Percentiles rank a stretch among this genome's conserved stretches.
Evolutionary conservation across 176 grass and related monocot species (phyloP).

Genomic region (Phyllostachys edulis): DNA sequence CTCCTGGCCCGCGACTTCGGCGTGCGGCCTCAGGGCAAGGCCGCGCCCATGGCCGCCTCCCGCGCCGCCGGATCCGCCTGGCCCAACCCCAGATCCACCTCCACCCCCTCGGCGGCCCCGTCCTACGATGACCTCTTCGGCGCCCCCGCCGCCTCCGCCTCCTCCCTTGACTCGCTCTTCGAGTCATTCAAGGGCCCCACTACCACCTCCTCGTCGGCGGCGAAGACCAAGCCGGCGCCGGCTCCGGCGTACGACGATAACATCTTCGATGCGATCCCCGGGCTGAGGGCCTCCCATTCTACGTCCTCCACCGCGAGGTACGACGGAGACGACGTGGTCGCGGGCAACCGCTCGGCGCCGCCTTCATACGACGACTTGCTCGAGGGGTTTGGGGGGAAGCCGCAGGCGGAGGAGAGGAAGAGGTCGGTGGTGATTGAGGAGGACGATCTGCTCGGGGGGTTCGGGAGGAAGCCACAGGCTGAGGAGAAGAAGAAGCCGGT

Average conservation of each 20-base stretch:
- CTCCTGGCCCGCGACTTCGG: slow-evolving; percentile 72
- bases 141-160: slow-evolving; percentile 7
- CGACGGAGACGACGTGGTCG: slow-evolving; percentile 53
- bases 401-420: slow-evolving; percentile 28
- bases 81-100: slow-evolving; percentile 51
- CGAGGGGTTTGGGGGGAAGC: slow-evolving; percentile 45
- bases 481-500: slow-evolving; percentile 33
- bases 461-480: slow-evolving; percentile 35
- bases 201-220: background rate
- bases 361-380: slow-evolving; percentile 72
- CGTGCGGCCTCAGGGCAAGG: slow-evolving; percentile 74
- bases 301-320: slow-evolving; percentile 36
- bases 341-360: slow-evolving; percentile 19
- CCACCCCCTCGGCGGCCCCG: slow-evolving; percentile 10
- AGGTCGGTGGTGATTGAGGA: slow-evolving; percentile 28
- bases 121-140: slow-evolving; percentile 57
- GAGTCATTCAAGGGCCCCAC: slow-evolving; percentile 39
- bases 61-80: slow-evolving; percentile 32
- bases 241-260: slow-evolving; percentile 48
- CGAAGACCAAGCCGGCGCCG: slow-evolving; percentile 10
- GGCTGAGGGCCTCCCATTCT: slow-evolving; percentile 29
- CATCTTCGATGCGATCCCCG: slow-evolving; percentile 43
- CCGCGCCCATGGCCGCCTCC: slow-evolving; percentile 57
- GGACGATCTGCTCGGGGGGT: slow-evolving; percentile 66
- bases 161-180: slow-evolving; percentile 54